A percentile compares a stretch with the other conserved stretches of the same genome.
Evolutionary conservation across 2,329 filamentous ascomycete genomes (phyloP).

Genomic region (Camillea tinctor): DNA sequence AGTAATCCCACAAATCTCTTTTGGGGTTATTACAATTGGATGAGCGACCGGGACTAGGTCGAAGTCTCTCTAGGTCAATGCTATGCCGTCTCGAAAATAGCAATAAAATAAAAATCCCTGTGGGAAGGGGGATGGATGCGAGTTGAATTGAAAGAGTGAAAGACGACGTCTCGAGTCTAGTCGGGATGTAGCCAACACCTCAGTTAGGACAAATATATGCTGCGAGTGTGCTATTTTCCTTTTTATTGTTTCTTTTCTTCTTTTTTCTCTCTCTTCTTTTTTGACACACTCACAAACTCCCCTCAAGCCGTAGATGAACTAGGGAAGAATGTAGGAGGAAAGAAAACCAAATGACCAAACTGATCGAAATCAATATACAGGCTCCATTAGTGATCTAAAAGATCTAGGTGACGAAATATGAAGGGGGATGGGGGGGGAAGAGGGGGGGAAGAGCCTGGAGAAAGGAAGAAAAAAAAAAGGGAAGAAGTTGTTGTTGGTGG

Average conservation of each 20-base stretch:
- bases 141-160: constrained; percentile 17
- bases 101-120: constrained; percentile 12
- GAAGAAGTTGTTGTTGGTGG: constrained; percentile 1
- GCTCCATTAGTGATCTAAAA: constrained; percentile 35
- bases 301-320: constrained; percentile 8
- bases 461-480: constrained; percentile 31
- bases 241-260: neutral
- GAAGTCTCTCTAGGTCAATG: constrained; percentile 8
- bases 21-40: constrained; percentile 31
- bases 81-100: constrained; percentile 9
- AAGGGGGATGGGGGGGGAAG: constrained; percentile 18
- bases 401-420: constrained; percentile 10
- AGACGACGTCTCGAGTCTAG: neutral
- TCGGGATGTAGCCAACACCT: neutral
- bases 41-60: constrained; percentile 22
- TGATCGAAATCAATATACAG: constrained; percentile 37
- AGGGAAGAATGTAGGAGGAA: constrained; percentile 19
- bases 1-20: constrained; percentile 26
- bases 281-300: constrained; percentile 5
- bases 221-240: neutral
- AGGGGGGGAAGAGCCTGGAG: constrained; percentile 30
- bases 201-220: neutral
- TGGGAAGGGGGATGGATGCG: constrained; percentile 4
- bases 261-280: neutral
- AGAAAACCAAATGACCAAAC: constrained; percentile 31